Conservation (phyloP, 768 basidiomycete genomes). For the Tricholoma flavovirens region DNA sequence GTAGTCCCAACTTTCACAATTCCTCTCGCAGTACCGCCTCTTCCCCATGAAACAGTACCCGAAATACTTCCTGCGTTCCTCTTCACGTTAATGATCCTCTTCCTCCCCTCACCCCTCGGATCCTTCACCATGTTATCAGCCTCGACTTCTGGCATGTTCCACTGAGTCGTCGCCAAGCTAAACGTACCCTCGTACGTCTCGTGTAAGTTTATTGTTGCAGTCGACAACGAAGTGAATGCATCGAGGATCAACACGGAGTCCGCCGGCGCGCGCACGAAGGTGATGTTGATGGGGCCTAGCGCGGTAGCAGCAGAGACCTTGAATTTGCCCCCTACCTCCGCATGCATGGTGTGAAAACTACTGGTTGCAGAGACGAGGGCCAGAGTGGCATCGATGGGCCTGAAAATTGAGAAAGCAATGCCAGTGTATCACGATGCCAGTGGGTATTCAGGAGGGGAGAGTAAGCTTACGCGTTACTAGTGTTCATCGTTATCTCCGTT, state of each 20-base stretch:
- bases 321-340: slow-evolving; percentile 11
- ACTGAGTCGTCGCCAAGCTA: slow-evolving; percentile 7
- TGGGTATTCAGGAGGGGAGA: background rate
- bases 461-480: slow-evolving; percentile 39
- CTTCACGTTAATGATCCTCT: slow-evolving; percentile 5
- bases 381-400: slow-evolving; percentile 4
- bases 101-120: slow-evolving; percentile 14
- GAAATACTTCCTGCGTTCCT: background rate
- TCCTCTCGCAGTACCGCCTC: background rate
- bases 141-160: background rate
- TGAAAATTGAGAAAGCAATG: background rate
- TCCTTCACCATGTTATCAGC: slow-evolving; percentile 9
- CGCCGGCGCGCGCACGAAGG: slow-evolving; percentile 12
- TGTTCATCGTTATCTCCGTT: slow-evolving; percentile 23
- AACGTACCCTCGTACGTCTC: slow-evolving; percentile 17
- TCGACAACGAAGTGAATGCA: slow-evolving; percentile 11
- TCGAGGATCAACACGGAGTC: slow-evolving; percentile 13
- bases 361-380: slow-evolving; percentile 4
- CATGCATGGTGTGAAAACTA: background rate
- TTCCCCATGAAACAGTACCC: slow-evolving; percentile 11
- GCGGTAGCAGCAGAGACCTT: slow-evolving; percentile 10
- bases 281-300: slow-evolving; percentile 6
- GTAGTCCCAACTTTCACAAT: background rate
- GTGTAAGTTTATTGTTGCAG: slow-evolving; percentile 11
- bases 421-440: background rate